phyloP scores from a whole-genome alignment of 2,329 filamentous ascomycete genomes.

The Stagonosporopsis rhizophila region DNA sequence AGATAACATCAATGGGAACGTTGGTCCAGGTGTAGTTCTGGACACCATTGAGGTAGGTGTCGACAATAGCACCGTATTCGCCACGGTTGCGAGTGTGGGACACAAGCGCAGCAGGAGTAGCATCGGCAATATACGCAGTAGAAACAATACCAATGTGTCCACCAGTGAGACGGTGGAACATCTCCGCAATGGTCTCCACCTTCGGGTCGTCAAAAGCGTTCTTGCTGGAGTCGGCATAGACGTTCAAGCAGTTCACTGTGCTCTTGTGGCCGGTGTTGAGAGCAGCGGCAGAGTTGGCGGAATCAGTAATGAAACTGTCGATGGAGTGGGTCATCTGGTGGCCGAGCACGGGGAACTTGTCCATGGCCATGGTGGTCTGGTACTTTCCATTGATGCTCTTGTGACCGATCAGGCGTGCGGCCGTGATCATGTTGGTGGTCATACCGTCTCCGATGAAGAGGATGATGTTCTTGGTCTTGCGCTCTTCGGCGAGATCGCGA shows the following conservation, averaged over 20 bases:
- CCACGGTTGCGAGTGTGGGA: conserved; percentile 73
- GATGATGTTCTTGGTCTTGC: conserved; percentile 84
- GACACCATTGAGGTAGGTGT: conserved; percentile 77
- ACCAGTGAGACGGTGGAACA: conserved; percentile 74
- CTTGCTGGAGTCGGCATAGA: conserved; percentile 79
- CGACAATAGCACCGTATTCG: conserved; percentile 74
- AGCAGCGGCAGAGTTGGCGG: conserved; percentile 82
- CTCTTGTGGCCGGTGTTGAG: conserved; percentile 86
- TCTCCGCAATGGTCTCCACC: conserved; percentile 81
- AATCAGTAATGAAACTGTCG: conserved; percentile 85
- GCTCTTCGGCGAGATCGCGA: conserved; percentile 70
- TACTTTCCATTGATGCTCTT: conserved; percentile 86
- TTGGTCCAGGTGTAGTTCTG: conserved; percentile 83
- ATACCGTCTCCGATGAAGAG: conserved; percentile 79
- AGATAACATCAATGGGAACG: conserved; percentile 77
- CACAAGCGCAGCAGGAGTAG: conserved; percentile 71
- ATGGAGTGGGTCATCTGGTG: conserved; percentile 90
- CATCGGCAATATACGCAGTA: conserved; percentile 83
- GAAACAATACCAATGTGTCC: conserved; percentile 70
- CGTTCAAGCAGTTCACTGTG: conserved; percentile 80
- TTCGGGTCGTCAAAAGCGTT: conserved; percentile 83
- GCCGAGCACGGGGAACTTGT: conserved; percentile 83
- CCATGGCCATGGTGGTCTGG: conserved; percentile 75
- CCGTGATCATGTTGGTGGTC: conserved; percentile 79
- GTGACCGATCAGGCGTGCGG: conserved; percentile 81